Evolutionary conservation across 1,284 basidiomycete species (phyloP).

Genomic region (Pterulicium gracile): DNA sequence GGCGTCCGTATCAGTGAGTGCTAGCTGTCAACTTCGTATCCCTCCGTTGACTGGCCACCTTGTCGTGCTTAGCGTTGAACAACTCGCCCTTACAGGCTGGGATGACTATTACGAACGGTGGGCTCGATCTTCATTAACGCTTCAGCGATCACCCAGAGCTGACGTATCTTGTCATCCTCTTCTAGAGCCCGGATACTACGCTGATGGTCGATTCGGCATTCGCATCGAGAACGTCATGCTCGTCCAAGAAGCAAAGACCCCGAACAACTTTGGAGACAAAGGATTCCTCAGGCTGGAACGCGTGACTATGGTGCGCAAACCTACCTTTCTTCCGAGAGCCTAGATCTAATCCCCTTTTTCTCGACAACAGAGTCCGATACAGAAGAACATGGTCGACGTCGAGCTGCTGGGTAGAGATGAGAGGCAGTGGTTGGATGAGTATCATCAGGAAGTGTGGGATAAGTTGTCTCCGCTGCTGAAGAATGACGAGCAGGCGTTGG

Average conservation of each 20-base stretch:
- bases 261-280: conserved; percentile 78
- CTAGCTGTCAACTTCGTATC: too few relatives aligned
- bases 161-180: conserved; percentile 1
- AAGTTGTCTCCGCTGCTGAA: conserved; percentile 72
- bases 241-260: conserved; percentile 62
- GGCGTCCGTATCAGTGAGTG: conserved; percentile 61
- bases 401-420: conserved; percentile 59
- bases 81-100: conserved; percentile 66
- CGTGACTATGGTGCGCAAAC: conserved; percentile 62
- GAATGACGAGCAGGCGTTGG: conserved; percentile 61
- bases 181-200: conserved; percentile 81
- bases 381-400: conserved; percentile 72
- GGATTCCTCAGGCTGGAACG: conserved; percentile 79
- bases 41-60: neutral
- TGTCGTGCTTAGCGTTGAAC: conserved; percentile 35
- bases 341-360: neutral
- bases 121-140: conserved; percentile 18
- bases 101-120: conserved; percentile 83
- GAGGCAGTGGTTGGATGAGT: conserved; percentile 75
- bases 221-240: conserved; percentile 87
- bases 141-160: neutral
- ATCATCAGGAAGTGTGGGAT: conserved; percentile 69
- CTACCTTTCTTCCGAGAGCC: too few relatives aligned
- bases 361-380: conserved; percentile 63
- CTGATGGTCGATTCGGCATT: conserved; percentile 87